Conservation (phyloP, 352 stramenopile genomes). For the Globisporangium mamillatum region DNA sequence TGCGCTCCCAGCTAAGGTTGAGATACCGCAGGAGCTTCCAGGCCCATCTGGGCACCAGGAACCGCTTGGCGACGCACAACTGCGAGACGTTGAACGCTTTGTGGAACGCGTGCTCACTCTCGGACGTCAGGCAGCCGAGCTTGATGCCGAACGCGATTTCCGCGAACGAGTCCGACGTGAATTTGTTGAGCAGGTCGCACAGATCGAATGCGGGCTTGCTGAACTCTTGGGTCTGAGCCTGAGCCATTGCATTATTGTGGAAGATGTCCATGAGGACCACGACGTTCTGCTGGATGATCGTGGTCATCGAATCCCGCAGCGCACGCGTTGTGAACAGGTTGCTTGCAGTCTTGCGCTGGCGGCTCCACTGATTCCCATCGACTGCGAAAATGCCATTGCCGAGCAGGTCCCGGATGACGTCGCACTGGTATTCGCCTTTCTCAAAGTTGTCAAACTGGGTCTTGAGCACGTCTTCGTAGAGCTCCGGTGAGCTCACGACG, state of each 20-base stretch:
- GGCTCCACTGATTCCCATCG: conserved; percentile 53
- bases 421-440: conserved; percentile 38
- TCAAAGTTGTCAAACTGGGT: conserved; percentile 66
- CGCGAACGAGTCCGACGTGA: conserved; percentile 67
- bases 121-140: conserved; percentile 29
- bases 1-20: conserved; percentile 28
- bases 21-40: conserved; percentile 46
- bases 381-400: conserved; percentile 66
- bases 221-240: neutral
- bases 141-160: conserved; percentile 69
- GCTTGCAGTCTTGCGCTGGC: conserved; percentile 78
- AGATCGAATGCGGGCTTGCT: conserved; percentile 29
- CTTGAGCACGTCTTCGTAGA: conserved; percentile 49
- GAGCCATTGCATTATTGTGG: conserved; percentile 1
- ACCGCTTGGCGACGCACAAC: conserved; percentile 29
- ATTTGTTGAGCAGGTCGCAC: conserved; percentile 37
- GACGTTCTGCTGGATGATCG: conserved; percentile 27
- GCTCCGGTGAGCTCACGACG: conserved; percentile 20
- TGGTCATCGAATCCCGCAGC: conserved; percentile 38
- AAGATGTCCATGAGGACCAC: conserved; percentile 26
- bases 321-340: conserved; percentile 72
- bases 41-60: conserved; percentile 34
- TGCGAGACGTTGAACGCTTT: conserved; percentile 48
- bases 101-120: conserved; percentile 47
- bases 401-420: conserved; percentile 33